These are phyloP conservation scores for Leptomonas seymouri DNA, from an alignment of 208 protist genomes.

Conservation along the genomic window DNA sequence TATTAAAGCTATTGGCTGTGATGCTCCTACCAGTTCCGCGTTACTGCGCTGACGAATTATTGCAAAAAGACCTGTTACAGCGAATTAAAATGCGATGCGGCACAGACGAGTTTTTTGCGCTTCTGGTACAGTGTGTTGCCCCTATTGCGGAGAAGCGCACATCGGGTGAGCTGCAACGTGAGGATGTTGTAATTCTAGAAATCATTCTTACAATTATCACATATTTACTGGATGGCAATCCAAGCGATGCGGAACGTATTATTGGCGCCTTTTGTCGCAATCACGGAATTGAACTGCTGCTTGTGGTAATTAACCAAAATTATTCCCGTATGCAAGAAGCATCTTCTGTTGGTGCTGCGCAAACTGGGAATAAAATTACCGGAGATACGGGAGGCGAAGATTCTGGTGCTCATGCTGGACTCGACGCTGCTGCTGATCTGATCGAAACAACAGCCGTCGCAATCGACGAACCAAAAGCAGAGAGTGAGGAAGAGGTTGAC, in stretches of 20 bases:
- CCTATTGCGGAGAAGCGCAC: conserved; percentile 76
- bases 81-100: conserved; percentile 69
- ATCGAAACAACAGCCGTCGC: background rate
- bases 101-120: conserved; percentile 83
- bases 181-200: conserved; percentile 78
- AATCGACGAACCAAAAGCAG: conserved; percentile 2
- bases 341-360: background rate
- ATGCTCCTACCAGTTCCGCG: conserved; percentile 72
- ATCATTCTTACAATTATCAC: conserved; percentile 76
- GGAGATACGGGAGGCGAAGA: background rate
- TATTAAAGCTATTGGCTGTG: conserved; percentile 78
- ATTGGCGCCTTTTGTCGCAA: conserved; percentile 84
- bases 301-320: conserved; percentile 88
- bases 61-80: conserved; percentile 67
- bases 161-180: conserved; percentile 39
- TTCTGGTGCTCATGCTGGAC: background rate
- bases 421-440: background rate
- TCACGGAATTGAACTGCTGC: conserved; percentile 82
- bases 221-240: conserved; percentile 55
- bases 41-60: conserved; percentile 54
- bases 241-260: conserved; percentile 40
- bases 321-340: conserved; percentile 45
- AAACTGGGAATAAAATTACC: background rate
- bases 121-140: conserved; percentile 79
- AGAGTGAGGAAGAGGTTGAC: conserved; percentile 28